Evolutionary conservation across 176 grass and related monocot species (phyloP).

Genomic region (Melocanna baccifera): DNA sequence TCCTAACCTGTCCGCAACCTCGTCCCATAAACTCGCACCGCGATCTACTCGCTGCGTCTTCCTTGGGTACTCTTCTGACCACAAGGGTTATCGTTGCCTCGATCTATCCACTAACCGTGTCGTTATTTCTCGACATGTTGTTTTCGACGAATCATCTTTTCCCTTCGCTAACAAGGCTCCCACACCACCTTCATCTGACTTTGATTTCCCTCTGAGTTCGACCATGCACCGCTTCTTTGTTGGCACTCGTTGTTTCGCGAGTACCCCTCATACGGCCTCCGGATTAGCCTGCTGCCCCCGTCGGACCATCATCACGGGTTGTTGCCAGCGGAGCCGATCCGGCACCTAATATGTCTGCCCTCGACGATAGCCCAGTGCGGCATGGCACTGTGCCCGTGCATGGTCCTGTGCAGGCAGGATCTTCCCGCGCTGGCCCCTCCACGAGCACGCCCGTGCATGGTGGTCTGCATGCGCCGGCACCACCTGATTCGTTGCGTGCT

Average conservation of each 20-base stretch:
- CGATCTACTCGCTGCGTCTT: neutral
- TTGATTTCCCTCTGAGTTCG: neutral
- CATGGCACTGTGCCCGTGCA: too few relatives aligned
- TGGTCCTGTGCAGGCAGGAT: too few relatives aligned
- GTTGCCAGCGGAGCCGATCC: neutral
- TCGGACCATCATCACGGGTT: rapidly evolving
- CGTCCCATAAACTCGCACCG: neutral
- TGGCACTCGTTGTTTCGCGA: neutral
- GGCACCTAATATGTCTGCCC: rapidly evolving
- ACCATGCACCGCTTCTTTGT: neutral
- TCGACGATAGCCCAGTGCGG: too few relatives aligned
- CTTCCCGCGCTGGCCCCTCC: too few relatives aligned
- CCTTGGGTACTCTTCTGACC: neutral
- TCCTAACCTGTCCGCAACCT: neutral
- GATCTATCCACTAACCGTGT: neutral
- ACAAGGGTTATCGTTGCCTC: neutral
- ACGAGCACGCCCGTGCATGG: too few relatives aligned
- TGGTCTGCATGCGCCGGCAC: too few relatives aligned
- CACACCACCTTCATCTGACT: neutral
- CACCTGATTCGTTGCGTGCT: too few relatives aligned
- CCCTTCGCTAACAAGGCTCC: neutral
- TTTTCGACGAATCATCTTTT: neutral
- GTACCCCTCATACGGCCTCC: neutral
- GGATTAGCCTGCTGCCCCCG: neutral
- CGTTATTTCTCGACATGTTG: neutral